Evolutionary conservation across 192 early-diverging fungal species (phyloP), one percentile per base, ranked within the genome.

Genomic region (Entophlyctis helioformis): DNA sequence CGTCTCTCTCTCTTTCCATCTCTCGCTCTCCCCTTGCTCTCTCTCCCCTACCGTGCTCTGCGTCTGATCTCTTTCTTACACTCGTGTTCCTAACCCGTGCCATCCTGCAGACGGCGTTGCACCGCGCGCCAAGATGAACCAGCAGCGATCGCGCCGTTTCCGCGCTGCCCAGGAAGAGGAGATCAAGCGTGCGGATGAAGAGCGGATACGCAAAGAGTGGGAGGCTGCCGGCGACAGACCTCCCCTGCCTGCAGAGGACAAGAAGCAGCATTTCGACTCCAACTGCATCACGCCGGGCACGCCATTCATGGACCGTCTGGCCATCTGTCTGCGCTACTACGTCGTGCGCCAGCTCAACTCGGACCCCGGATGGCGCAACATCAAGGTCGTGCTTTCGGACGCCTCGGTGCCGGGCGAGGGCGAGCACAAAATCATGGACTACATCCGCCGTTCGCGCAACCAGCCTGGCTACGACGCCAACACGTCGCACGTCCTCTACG

Each of bases 381-480:
- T 71, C 28, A 81, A 92, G 65, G 79, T 98, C 33, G 78, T 98
- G 42, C 72, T 98, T 3, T 95, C 91, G 26, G 95, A 90, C 22
- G 90, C 87, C 28, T 85, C 83, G 36, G 90, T 95, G 0, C 92
- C 92, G 13, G 95, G 95, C 39, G 95, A 98, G 64, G 95, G 95
- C 39, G 95, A 98, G 66, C 95, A 98, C 72, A 98, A 98, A 62
- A 95, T 98, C 48, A 96, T 98, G 95, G 95, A 98, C 61, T 98
- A 84, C 46, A 92, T 98, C 46, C 85, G 95, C 31, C 69, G 83
- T 19, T 67, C 84, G 26, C 84, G 89, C 29, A 79, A 77, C 3
- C 81, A 84, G 55, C 69, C 82, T 16, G 82, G 77, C 25, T 91
- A 94, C 51, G 66, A 87, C 55, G 80, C 89, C 37, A 92, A 92